phyloP scores from a whole-genome alignment of 306 rosid species.

The Biancaea sappan region DNA sequence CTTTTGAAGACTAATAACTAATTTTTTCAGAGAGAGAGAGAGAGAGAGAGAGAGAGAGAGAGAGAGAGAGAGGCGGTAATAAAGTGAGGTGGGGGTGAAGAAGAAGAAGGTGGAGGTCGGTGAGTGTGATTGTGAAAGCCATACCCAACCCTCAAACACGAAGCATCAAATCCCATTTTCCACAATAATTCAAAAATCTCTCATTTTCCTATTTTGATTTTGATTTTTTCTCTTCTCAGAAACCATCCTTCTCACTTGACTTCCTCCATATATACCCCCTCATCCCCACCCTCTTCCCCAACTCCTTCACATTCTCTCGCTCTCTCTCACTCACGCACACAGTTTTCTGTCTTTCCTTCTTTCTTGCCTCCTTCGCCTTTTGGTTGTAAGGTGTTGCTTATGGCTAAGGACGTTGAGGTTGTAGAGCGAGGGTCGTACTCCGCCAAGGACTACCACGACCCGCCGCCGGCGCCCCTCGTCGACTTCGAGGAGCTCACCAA shows the following conservation, averaged over 20 bases:
- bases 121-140: constrained; percentile 49
- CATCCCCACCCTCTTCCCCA: not conserved
- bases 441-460: constrained; percentile 88
- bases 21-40: too few relatives aligned
- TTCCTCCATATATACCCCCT: constrained; percentile 12
- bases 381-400: constrained; percentile 3
- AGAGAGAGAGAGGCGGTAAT: constrained; percentile 43
- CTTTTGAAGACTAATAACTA: too few relatives aligned
- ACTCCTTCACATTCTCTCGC: not conserved
- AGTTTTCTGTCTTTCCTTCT: not conserved
- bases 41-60: constrained; percentile 24
- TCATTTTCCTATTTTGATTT: too few relatives aligned
- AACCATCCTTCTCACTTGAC: not conserved
- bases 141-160: not conserved
- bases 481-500: constrained; percentile 63
- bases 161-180: too few relatives aligned
- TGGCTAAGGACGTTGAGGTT: constrained; percentile 68
- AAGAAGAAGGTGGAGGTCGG: constrained; percentile 46
- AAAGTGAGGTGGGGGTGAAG: constrained; percentile 33
- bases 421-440: constrained; percentile 70
- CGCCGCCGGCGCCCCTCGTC: constrained; percentile 81
- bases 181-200: not conserved
- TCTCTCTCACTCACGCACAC: not conserved
- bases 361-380: not conserved
- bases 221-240: not conserved